Evolutionary conservation across 2,329 filamentous ascomycete species (phyloP), one percentile per base, ranked within the genome.

Genomic region (Pseudocercospora vitis): DNA sequence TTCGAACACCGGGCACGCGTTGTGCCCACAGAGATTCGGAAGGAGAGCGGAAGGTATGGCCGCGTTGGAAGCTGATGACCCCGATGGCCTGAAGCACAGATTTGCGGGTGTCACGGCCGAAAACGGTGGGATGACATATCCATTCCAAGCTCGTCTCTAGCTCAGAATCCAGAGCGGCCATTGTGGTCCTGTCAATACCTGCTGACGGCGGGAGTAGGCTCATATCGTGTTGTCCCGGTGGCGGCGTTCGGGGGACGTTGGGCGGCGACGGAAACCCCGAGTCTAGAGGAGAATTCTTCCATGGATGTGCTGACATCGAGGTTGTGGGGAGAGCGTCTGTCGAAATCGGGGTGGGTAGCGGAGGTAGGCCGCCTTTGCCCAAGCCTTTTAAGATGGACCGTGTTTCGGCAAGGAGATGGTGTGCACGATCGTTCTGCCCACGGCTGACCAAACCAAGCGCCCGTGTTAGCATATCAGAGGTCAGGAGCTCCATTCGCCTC

Each of bases 71-170:
- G 67, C 89, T 94, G 64, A 99, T 96, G 57, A 97, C 91, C 5
- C 94, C 92, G 62, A 99, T 97, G 12, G 91, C 90, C 71, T 99
- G 94, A 19, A 99, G 79, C 2, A 99, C 91, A 3, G 92, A 90
- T 76, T 99, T 99, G 65, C 94, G 86, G 53, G 89, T 94, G 70
- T 99, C 94, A 31, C 94, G 85, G 7, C 88, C 87, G 69, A 99
- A 99, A 2, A 97, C 89, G 1, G 91, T 91, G 1, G 94, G 94
- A 67, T 99, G 94, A 68, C 88, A 91, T 72, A 99, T 97, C 94
- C 94, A 99, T 73, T 99, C 94, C 12, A 99, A 77, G 47, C 88
- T 89, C 28, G 88, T 83, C 70, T 96, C 90, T 28, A 99, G 81
- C 71, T 99, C 94, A 1, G 88, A 83, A 70, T 99, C 94, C 14